Percentiles rank a stretch among this genome's conserved stretches.
Conservation (phyloP, 495 filamentous ascomycete genomes). For the Penicillium roqueforti region DNA sequence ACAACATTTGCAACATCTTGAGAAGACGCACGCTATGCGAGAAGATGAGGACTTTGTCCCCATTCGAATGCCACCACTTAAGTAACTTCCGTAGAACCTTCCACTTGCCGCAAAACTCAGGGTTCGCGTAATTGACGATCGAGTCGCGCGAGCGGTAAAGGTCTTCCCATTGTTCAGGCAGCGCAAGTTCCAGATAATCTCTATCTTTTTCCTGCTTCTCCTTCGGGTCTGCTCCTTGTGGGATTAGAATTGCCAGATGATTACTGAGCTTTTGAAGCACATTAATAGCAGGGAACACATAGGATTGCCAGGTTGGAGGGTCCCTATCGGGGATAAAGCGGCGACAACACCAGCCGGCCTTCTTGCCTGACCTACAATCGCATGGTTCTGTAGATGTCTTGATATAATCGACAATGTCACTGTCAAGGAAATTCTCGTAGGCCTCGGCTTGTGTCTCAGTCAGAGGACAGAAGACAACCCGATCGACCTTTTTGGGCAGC, state of each 20-base stretch:
- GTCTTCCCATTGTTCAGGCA: conserved; percentile 72
- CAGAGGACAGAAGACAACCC: conserved; percentile 91
- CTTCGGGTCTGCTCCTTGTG: conserved; percentile 56
- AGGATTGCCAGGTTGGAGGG: conserved; percentile 60
- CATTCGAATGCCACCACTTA: conserved; percentile 81
- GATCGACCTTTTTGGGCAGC: conserved; percentile 92
- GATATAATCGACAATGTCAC: conserved; percentile 67
- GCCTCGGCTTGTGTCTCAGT: conserved; percentile 78
- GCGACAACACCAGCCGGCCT: conserved; percentile 80
- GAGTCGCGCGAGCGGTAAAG: conserved; percentile 73
- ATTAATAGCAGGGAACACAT: conserved; percentile 82
- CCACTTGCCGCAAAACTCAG: conserved; percentile 97
- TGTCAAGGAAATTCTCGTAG: conserved; percentile 75
- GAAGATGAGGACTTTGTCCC: conserved; percentile 93
- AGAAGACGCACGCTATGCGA: conserved; percentile 83
- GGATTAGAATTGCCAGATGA: conserved; percentile 86
- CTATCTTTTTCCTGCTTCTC: conserved; percentile 84
- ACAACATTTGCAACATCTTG: conserved; percentile 80
- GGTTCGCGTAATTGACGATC: conserved; percentile 77
- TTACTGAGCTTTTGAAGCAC: conserved; percentile 85
- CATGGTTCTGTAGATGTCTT: conserved; percentile 62
- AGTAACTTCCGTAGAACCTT: conserved; percentile 84
- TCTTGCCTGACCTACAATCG: conserved; percentile 63
- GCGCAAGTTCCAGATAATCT: conserved; percentile 66
- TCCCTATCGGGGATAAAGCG: conserved; percentile 51